These are phyloP conservation scores for Parasarocladium wereldwijsianum DNA, from an alignment of 2,329 filamentous ascomycete species.

Conservation along the genomic window DNA sequence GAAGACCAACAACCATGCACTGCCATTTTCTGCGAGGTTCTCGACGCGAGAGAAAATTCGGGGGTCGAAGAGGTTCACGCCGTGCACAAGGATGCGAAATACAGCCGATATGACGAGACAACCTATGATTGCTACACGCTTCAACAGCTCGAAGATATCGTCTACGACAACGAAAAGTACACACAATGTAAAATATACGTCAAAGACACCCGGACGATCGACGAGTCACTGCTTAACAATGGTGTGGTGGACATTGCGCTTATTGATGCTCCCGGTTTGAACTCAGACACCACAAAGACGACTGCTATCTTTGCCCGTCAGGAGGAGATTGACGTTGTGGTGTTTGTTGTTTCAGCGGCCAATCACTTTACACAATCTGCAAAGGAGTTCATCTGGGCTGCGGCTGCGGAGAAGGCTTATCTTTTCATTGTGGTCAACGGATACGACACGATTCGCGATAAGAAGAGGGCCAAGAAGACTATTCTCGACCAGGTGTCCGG, in stretches of 20 bases:
- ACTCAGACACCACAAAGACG: constrained; percentile 91
- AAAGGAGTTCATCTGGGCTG: constrained; percentile 95
- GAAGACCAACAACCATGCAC: constrained; percentile 98
- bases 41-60: constrained; percentile 82
- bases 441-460: constrained; percentile 86
- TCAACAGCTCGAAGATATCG: constrained; percentile 70
- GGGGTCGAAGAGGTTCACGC: constrained; percentile 92
- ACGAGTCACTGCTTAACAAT: constrained; percentile 91
- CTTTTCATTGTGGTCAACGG: constrained; percentile 99
- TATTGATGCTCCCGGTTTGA: constrained; percentile 90
- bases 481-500: constrained; percentile 79
- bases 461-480: constrained; percentile 79
- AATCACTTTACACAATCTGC: constrained; percentile 97
- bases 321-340: constrained; percentile 96
- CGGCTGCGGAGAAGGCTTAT: constrained; percentile 92
- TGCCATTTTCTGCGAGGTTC: constrained; percentile 93
- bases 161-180: constrained; percentile 76
- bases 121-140: constrained; percentile 83
- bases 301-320: constrained; percentile 94
- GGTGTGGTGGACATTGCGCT: constrained; percentile 95
- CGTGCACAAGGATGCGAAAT: constrained; percentile 64
- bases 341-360: constrained; percentile 93
- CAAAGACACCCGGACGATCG: constrained; percentile 73
- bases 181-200: constrained; percentile 96
- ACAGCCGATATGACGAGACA: constrained; percentile 82